These are phyloP conservation scores for Eucalyptus curtisii DNA, from an alignment of 345 rosid genomes.

Conservation along the genomic window DNA sequence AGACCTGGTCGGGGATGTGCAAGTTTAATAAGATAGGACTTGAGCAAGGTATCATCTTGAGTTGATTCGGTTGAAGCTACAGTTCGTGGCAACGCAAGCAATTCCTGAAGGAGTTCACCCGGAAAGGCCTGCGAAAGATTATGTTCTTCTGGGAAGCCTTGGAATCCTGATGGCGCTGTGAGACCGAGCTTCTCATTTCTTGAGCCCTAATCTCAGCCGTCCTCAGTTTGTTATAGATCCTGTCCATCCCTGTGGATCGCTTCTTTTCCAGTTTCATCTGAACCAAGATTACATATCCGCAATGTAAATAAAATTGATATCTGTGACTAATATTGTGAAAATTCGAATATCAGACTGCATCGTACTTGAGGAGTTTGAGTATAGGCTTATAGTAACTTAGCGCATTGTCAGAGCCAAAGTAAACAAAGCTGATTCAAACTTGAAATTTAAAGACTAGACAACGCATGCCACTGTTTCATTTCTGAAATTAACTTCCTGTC, in stretches of 20 bases:
- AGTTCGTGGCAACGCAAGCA: background rate
- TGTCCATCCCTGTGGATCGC: slow-evolving; percentile 77
- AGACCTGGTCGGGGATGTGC: background rate
- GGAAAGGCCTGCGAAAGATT: background rate
- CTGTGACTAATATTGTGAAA: background rate
- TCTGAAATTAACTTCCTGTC: background rate
- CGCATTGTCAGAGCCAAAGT: background rate
- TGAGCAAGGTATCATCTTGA: background rate
- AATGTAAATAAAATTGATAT: background rate
- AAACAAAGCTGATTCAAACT: background rate
- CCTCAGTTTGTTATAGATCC: slow-evolving; percentile 64
- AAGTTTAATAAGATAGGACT: background rate
- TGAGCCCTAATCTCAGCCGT: slow-evolving; percentile 52
- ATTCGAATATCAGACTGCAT: background rate
- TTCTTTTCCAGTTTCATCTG: slow-evolving; percentile 90
- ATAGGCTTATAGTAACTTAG: background rate
- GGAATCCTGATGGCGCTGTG: background rate
- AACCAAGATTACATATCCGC: background rate
- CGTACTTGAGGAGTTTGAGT: background rate
- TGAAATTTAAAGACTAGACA: background rate
- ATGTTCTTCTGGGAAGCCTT: background rate
- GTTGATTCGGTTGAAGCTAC: background rate
- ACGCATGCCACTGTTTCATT: background rate
- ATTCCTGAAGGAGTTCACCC: background rate
- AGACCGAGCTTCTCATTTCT: slow-evolving; percentile 61